phyloP scores from a whole-genome alignment of 1,284 basidiomycete species.

The Ceratobasidium sp. region DNA sequence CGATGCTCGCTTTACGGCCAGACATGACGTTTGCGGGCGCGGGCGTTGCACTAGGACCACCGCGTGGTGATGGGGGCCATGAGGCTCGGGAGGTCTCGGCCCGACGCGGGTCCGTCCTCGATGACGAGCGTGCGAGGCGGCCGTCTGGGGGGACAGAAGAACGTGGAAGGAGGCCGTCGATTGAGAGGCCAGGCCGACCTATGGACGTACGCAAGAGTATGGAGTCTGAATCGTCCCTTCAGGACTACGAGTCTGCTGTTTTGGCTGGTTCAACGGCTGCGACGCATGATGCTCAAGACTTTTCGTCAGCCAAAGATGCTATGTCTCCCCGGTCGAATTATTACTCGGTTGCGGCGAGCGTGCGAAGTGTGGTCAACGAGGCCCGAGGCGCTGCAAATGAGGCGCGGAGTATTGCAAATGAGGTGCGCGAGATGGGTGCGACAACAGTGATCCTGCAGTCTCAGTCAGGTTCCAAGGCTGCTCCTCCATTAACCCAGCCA shows the following conservation, averaged over 20 bases:
- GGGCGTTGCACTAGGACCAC: slow-evolving; percentile 1
- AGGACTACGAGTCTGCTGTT: slow-evolving; percentile 27
- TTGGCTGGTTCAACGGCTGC: slow-evolving; percentile 17
- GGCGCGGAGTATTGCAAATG: slow-evolving; percentile 12
- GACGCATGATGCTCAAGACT: slow-evolving; percentile 10
- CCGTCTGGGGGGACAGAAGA: slow-evolving; percentile 23
- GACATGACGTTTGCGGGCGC: slow-evolving; percentile 28
- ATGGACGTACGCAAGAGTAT: slow-evolving; percentile 1
- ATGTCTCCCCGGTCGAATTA: slow-evolving; percentile 37
- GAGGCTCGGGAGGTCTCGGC: slow-evolving; percentile 4
- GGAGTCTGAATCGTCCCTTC: slow-evolving; percentile 26
- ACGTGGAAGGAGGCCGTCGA: slow-evolving; percentile 9
- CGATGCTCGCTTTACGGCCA: slow-evolving; percentile 26
- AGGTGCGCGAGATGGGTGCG: slow-evolving; percentile 11
- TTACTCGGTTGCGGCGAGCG: slow-evolving; percentile 29
- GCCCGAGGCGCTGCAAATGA: slow-evolving; percentile 12
- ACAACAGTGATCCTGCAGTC: slow-evolving; percentile 23
- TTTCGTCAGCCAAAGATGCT: slow-evolving; percentile 20
- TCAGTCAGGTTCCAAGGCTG: slow-evolving; percentile 2
- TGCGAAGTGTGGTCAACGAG: slow-evolving; percentile 17
- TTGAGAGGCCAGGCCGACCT: slow-evolving; percentile 2
- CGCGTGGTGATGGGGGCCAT: slow-evolving; percentile 33
- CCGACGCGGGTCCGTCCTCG: slow-evolving; percentile 23
- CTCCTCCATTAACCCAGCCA: neutral
- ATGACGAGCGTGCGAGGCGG: slow-evolving; percentile 12